Base-by-base conservation (phyloP, 2,329 filamentous ascomycete species). In the Reticulascus tulasneorum region DNA sequence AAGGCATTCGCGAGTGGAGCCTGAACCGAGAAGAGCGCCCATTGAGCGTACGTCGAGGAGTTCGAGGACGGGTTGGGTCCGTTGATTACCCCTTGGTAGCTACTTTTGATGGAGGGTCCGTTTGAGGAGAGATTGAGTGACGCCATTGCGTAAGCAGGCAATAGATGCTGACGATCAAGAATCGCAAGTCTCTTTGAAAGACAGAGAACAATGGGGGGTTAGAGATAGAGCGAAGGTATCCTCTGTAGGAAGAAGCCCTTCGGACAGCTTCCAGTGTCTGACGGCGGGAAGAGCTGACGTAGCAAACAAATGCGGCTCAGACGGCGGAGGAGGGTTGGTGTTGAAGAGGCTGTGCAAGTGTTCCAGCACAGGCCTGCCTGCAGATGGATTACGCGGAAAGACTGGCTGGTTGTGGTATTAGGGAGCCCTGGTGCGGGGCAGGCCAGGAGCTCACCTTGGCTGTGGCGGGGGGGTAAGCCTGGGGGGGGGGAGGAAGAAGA, bases 21-120 rank as follows among this genome's bases (percentile, higher is more conserved):
- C 59, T 93, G 86, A 25, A 98, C 93, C 7, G 86, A 86, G 67
- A 94, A 95, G 44, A 98, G 71, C 15, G 88, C 91, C 93, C 93
- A 98, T 69, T 91, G 86, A 45, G 79, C 89, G 56, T 86, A 86
- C 30, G 89, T 95, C 24, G 86, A 76, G 30, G 90, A 95, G 56
- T 71, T 72, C 23, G 73, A 69, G 22, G 71, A 64, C 18, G 66
- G 59, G 33, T 67, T 58, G 30, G 67, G 60, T 42, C 67, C 70
- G 50, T 75, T 77, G 51, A 79, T 62, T 43, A 80, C 74, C 33
- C 67, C 69, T 51, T 71, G 69, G 58, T 80, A 88, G 73, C 83
- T 87, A 67, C 82, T 88, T 67, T 84, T 86, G 53, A 97, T 96
- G 42, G 81, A 88, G 46, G 83, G 80, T 10, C 85, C 85, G 60